phyloP scores from a whole-genome alignment of 495 filamentous ascomycete genomes.

The Hypoxylon lenormandii region DNA sequence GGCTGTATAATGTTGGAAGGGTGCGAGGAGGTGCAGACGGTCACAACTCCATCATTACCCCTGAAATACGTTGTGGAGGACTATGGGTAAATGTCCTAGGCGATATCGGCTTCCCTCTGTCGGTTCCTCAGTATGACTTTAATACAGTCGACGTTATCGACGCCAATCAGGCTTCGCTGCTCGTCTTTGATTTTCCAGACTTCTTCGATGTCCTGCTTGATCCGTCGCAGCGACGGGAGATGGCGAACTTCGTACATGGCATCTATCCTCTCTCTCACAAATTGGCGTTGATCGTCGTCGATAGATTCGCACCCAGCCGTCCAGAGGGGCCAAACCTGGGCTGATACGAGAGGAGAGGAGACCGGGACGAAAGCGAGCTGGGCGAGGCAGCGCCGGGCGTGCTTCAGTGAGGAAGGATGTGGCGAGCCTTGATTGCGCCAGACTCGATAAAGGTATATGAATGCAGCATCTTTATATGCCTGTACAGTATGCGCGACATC shows the following conservation, averaged over 20 bases:
- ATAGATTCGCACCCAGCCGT: conserved; percentile 51
- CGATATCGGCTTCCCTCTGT: conserved; percentile 46
- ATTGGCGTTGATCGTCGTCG: conserved; percentile 41
- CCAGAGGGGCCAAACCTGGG: conserved; percentile 52
- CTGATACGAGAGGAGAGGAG: conserved; percentile 44
- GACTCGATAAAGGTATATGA: conserved; percentile 50
- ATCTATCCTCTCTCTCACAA: conserved; percentile 41
- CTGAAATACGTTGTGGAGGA: neutral
- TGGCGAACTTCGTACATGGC: conserved; percentile 47
- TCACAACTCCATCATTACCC: neutral
- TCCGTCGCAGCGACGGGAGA: conserved; percentile 45
- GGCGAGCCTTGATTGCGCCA: conserved; percentile 48
- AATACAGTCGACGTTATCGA: conserved; percentile 50
- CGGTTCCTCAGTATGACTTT: conserved; percentile 41
- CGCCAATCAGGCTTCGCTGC: conserved; percentile 40
- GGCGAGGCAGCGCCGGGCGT: conserved; percentile 39
- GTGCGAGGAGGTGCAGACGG: neutral
- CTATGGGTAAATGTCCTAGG: conserved; percentile 7
- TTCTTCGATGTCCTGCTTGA: conserved; percentile 46
- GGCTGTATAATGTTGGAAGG: too few species aligned
- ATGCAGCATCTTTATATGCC: conserved; percentile 48
- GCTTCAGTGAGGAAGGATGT: conserved; percentile 33
- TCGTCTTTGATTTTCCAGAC: conserved; percentile 50
- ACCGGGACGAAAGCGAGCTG: conserved; percentile 41
- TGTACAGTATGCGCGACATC: conserved; percentile 43